A percentile compares a stretch with the other conserved stretches of the same genome.
phyloP scores from a whole-genome alignment of 257 asterid genomes.

The Plantago elongata region DNA sequence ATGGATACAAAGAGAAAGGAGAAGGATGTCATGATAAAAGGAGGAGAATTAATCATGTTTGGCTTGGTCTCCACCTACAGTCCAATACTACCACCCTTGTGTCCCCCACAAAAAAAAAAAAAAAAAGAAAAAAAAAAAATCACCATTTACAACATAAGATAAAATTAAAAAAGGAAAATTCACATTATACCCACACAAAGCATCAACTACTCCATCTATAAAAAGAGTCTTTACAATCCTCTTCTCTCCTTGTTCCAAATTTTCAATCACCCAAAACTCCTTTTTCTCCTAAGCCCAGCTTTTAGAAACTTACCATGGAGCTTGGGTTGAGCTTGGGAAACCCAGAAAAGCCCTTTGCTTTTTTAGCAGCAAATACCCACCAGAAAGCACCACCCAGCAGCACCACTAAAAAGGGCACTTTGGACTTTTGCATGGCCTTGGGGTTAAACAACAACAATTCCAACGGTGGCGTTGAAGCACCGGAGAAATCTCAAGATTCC shows the following conservation, averaged over 20 bases:
- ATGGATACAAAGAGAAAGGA: too few species aligned
- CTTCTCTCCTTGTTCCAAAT: conserved; percentile 23
- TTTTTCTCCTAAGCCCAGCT: not conserved
- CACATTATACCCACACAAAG: too few species aligned
- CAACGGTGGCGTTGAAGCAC: not conserved
- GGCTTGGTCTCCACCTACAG: too few species aligned
- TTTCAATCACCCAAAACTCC: conserved; percentile 26
- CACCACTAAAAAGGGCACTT: conserved; percentile 11
- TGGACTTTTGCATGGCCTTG: conserved; percentile 54
- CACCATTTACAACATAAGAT: too few species aligned
- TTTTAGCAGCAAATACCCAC: conserved; percentile 21
- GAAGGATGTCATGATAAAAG: too few species aligned
- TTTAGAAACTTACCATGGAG: conserved; percentile 39
- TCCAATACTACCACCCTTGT: conserved; percentile 26
- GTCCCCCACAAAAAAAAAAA: conserved; percentile 12
- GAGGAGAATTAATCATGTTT: too few species aligned
- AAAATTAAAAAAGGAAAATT: too few species aligned
- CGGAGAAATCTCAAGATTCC: conserved; percentile 16
- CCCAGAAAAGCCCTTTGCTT: conserved; percentile 27
- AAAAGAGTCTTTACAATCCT: conserved; percentile 38
- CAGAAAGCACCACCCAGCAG: conserved; percentile 4
- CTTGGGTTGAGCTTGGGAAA: conserved; percentile 70
- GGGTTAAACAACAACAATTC: conserved; percentile 26
- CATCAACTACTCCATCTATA: conserved; percentile 28
- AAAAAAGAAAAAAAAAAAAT: not conserved